Evolutionary conservation across 1,284 basidiomycete species (phyloP), one percentile per base, ranked within the genome.

Genomic region (Tranzscheliella williamsii): DNA sequence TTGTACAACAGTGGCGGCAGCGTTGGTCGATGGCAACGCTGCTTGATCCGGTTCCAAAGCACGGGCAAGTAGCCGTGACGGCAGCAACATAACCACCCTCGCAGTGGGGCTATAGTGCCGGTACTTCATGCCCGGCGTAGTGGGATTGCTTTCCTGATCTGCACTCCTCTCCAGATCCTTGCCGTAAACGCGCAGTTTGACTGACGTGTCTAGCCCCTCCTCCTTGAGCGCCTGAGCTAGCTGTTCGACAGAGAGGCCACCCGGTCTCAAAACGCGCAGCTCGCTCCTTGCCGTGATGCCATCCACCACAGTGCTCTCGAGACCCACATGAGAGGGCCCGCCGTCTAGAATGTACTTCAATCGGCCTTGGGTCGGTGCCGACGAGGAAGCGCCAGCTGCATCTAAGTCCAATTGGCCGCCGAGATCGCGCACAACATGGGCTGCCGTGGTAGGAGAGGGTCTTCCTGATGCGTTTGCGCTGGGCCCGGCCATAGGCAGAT

Each of bases 61-160:
- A 4, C 17, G n/a, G 13, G 52, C 44, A 21, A 53, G 53, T 3
- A 57, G 44, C 22, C 38, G 30, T 2, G 61, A 41, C 2, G 54
- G 24, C 1, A 69, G 42, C 29, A 70, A 45, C 40, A 75, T 50
- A 0, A 73, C 41, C 0, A 77, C 75, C 5, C 57, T 49, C 2
- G 75, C 73, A 0, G 69, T 81, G 1, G 94, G 94, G 21, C 92
- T 89, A 78, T 99, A 99, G 80, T 99, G 95, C 41, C 89, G 84
- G 78, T 99, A 99, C 80, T 99, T 99, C 93, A 97, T 96, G n/a
- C 95, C 95, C 0, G 95, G 95, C 0, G 95, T 98, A 1, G 91
- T 93, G 2, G 94, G 94, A 22, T 72, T 66, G 24, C 44, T 48
- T 35, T 75, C 71, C 24, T 61, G 46, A 22, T 54, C 43, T 1